Evolutionary conservation across 192 early-diverging fungal species (phyloP).

Genomic region (Umbelopsis isabellina): DNA sequence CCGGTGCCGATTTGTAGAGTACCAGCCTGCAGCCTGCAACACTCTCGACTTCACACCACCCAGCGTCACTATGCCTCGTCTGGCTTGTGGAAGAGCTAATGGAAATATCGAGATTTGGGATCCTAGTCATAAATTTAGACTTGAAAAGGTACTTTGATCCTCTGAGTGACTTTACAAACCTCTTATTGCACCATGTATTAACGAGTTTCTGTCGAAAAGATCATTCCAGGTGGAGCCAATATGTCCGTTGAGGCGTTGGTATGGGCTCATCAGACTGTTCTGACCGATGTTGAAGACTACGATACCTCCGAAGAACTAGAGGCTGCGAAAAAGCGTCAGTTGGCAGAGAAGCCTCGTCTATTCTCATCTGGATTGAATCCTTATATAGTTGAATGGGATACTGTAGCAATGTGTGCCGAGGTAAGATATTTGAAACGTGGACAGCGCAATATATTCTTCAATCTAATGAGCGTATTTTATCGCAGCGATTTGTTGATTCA

Average conservation of each 20-base stretch:
- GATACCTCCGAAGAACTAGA: conserved; percentile 67
- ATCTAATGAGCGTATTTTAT: background rate
- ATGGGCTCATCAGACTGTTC: conserved; percentile 78
- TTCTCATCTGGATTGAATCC: conserved; percentile 89
- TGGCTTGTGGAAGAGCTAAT: conserved; percentile 89
- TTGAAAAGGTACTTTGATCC: conserved; percentile 71
- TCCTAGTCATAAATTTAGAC: conserved; percentile 64
- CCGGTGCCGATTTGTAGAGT: conserved; percentile 86
- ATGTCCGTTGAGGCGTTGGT: conserved; percentile 77
- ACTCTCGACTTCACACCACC: conserved; percentile 77
- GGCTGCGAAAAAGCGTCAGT: conserved; percentile 50
- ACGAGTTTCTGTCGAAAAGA: conserved; percentile 42
- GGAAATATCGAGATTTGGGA: conserved; percentile 96
- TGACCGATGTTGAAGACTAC: conserved; percentile 70
- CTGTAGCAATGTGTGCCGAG: conserved; percentile 65
- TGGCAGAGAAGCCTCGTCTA: conserved; percentile 66
- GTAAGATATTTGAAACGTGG: conserved; percentile 28
- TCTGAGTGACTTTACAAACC: background rate
- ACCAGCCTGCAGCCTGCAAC: conserved; percentile 83
- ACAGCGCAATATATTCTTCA: background rate
- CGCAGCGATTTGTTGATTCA: conserved; percentile 66
- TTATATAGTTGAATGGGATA: conserved; percentile 87
- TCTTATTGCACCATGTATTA: background rate
- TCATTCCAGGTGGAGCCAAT: conserved; percentile 78
- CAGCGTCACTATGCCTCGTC: conserved; percentile 46